Percentiles rank a stretch among this genome's conserved stretches.
Conservation (phyloP, 345 rosid genomes). For the Salix exigua region DNA sequence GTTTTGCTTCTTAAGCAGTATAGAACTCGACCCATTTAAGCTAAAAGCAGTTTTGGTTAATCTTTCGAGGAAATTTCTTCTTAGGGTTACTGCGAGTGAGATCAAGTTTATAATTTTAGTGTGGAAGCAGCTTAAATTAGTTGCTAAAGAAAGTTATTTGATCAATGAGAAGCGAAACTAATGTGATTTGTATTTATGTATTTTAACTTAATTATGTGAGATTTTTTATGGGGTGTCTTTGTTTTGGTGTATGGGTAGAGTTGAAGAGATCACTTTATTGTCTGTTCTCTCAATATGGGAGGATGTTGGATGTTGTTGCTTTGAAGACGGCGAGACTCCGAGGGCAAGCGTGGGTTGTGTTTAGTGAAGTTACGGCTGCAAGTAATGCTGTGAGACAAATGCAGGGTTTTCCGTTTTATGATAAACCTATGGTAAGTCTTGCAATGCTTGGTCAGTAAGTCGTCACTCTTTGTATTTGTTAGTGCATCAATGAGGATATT, state of each 20-base stretch:
- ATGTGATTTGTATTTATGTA: neutral
- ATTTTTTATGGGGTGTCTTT: conserved; percentile 1
- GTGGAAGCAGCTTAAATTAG: neutral
- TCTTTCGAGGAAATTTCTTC: neutral
- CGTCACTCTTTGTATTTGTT: neutral
- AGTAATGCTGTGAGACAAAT: conserved; percentile 92
- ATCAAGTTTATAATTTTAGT: neutral
- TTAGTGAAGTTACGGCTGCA: conserved; percentile 87
- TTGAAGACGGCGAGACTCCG: conserved; percentile 93
- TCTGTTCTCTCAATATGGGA: conserved; percentile 94
- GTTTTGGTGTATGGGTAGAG: conserved; percentile 40
- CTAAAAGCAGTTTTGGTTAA: neutral
- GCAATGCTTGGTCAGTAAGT: neutral
- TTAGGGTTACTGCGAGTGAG: neutral
- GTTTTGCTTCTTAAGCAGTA: neutral
- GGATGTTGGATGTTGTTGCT: conserved; percentile 93
- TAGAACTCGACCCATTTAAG: neutral
- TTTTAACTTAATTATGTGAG: neutral
- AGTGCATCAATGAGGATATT: neutral
- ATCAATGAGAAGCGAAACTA: neutral
- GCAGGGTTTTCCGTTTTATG: conserved; percentile 92
- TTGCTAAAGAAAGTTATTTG: neutral
- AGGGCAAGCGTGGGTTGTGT: conserved; percentile 97
- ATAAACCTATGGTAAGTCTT: conserved; percentile 85
- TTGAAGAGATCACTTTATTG: conserved; percentile 91